Evolutionary conservation across 78 protist species (phyloP).

Genomic region (Dictyostelium firmibasis): DNA sequence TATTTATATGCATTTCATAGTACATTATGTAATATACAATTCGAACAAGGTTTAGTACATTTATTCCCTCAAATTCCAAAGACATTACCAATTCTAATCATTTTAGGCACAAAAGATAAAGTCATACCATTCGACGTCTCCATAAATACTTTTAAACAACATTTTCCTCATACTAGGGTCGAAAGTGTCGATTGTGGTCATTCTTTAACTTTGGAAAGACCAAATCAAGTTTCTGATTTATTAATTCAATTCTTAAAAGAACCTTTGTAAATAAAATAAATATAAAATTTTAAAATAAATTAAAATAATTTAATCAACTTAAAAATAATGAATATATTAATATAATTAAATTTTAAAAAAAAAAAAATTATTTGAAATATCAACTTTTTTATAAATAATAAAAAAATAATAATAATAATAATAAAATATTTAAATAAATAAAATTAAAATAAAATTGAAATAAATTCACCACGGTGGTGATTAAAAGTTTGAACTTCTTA

Average conservation of each 20-base stretch:
- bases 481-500: no score
- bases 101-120: conserved; percentile 36
- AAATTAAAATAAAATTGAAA: no score
- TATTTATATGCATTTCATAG: conserved; percentile 20
- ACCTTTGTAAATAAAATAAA: conserved; percentile 6
- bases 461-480: no score
- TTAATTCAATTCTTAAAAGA: conserved; percentile 12
- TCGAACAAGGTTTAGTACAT: not conserved
- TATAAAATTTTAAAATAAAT: not conserved
- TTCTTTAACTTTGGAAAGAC: conserved; percentile 30
- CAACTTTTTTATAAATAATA: no score
- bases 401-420: no score
- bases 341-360: no score
- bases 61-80: conserved; percentile 8
- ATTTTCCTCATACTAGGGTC: conserved; percentile 7
- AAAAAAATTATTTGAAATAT: no score
- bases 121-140: not conserved
- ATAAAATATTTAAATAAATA: no score
- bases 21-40: conserved; percentile 23
- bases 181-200: conserved; percentile 29
- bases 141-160: not conserved
- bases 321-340: no score
- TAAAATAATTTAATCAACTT: no score
- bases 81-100: not conserved
- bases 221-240: not conserved